Conservation (phyloP, 139 green algal species). For the Nannochloris sp. region DNA sequence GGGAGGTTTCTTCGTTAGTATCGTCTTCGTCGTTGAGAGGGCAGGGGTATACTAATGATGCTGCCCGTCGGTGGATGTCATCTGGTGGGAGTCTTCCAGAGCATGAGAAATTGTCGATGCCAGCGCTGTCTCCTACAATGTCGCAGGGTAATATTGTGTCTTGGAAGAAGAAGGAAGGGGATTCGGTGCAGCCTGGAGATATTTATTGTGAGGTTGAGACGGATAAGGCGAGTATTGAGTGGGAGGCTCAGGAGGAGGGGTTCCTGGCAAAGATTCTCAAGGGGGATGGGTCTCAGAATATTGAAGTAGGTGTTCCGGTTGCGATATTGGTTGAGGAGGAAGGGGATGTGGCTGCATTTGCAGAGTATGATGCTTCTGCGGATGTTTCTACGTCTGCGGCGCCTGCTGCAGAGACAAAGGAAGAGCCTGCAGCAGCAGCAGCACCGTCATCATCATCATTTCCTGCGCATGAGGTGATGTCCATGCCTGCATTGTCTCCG, state of each 20-base stretch:
- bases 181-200: slow-evolving; percentile 69
- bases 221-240: slow-evolving; percentile 93
- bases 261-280: slow-evolving; percentile 79
- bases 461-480: slow-evolving; percentile 43
- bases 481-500: slow-evolving; percentile 81
- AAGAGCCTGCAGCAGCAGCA: slow-evolving; percentile 2
- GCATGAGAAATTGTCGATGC: slow-evolving; percentile 72
- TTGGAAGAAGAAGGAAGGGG: slow-evolving; percentile 87
- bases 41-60: no score
- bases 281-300: slow-evolving; percentile 51
- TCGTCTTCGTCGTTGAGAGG: no score
- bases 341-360: slow-evolving; percentile 61
- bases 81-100: slow-evolving; percentile 15
- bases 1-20: no score
- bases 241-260: slow-evolving; percentile 89
- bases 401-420: slow-evolving; percentile 5
- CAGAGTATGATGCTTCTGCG: slow-evolving; percentile 37
- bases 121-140: slow-evolving; percentile 91
- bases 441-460: slow-evolving; percentile 20
- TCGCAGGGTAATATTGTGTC: slow-evolving; percentile 78
- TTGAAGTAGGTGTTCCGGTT: slow-evolving; percentile 48
- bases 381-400: background rate
- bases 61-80: background rate
- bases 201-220: slow-evolving; percentile 93
- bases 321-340: slow-evolving; percentile 74